phyloP scores from a whole-genome alignment of 139 green algal species.

The Eudorina sp. region DNA sequence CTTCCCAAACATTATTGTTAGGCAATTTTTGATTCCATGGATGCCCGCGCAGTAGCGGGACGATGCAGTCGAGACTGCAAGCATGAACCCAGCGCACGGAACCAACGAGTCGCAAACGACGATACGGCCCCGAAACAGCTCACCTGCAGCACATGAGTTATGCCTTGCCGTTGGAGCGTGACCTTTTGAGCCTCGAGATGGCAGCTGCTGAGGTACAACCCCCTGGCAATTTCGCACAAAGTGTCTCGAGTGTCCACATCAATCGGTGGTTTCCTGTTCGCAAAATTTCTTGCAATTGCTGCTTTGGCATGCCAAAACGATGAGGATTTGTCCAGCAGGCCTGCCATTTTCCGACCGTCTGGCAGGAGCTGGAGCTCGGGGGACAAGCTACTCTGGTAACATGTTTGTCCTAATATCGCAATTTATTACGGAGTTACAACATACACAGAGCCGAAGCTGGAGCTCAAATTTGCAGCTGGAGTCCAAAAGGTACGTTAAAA shows the following conservation, averaged over 20 bases:
- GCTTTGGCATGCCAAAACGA: slow-evolving; percentile 31
- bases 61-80: not conserved
- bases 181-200: slow-evolving; percentile 32
- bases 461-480: too few species aligned
- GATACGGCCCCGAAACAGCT: not conserved
- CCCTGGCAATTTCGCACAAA: not conserved
- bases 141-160: slow-evolving; percentile 60
- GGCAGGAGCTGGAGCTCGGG: too few species aligned
- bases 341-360: too few species aligned
- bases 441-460: too few species aligned
- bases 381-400: too few species aligned
- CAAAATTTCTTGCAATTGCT: slow-evolving; percentile 6
- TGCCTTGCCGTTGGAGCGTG: not conserved
- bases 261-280: not conserved
- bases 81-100: not conserved
- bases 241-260: not conserved
- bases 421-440: too few species aligned
- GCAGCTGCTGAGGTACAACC: slow-evolving; percentile 16
- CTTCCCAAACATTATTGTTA: too few species aligned
- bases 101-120: not conserved
- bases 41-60: not conserved
- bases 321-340: not conserved
- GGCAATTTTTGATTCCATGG: not conserved
- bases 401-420: too few species aligned
- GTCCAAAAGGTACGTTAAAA: too few species aligned